Evolutionary conservation across 1,139 yeast species (phyloP).

Genomic region (Kodamaea sp.): DNA sequence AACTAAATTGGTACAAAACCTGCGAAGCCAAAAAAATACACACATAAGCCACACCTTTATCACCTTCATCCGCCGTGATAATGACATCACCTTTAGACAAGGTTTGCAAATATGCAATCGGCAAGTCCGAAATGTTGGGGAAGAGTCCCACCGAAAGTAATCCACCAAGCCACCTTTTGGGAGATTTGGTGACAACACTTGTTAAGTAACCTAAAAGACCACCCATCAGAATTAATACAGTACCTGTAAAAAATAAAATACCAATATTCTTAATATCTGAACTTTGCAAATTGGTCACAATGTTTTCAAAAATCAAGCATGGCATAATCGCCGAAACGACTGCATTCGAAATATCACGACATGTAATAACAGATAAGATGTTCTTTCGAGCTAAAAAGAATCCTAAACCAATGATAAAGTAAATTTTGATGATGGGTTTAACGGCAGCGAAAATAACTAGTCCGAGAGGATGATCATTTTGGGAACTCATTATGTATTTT

Average conservation of each 20-base stretch:
- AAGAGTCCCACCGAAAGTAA: constrained; percentile 61
- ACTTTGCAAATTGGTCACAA: constrained; percentile 66
- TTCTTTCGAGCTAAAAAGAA: constrained; percentile 61
- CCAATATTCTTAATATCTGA: constrained; percentile 75
- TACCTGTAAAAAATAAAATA: constrained; percentile 57
- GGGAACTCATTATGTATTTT: no score
- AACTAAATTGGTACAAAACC: constrained; percentile 64
- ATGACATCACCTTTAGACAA: constrained; percentile 59
- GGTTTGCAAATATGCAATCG: constrained; percentile 85
- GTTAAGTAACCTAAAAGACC: constrained; percentile 33
- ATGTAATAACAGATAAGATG: constrained; percentile 68
- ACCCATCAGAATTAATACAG: constrained; percentile 41
- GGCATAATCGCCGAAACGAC: constrained; percentile 75
- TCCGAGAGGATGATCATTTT: constrained; percentile 43
- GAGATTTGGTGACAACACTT: constrained; percentile 44
- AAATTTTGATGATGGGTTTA: constrained; percentile 85
- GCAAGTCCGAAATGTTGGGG: constrained; percentile 74
- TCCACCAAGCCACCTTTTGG: constrained; percentile 80
- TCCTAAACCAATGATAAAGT: constrained; percentile 70
- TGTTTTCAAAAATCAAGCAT: constrained; percentile 71
- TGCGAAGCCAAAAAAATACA: constrained; percentile 76
- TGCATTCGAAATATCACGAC: constrained; percentile 68
- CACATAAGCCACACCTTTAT: constrained; percentile 81
- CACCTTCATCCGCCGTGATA: constrained; percentile 57
- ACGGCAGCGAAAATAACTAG: constrained; percentile 73